These are phyloP conservation scores for Chionographis japonica DNA, from an alignment of 106 monocot genomes.

Conservation along the genomic window DNA sequence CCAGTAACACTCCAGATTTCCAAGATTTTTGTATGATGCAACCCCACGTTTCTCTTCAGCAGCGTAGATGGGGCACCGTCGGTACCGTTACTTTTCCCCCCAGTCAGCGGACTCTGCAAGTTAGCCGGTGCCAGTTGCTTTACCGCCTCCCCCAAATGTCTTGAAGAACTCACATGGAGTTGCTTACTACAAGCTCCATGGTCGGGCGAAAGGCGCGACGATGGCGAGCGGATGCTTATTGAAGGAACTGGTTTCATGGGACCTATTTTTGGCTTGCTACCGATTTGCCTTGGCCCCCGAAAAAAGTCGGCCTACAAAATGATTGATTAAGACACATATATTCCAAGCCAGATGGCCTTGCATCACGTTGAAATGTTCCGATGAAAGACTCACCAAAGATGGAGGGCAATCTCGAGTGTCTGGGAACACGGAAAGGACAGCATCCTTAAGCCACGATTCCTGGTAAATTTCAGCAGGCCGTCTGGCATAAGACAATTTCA, in stretches of 20 bases:
- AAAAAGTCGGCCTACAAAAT: constrained; percentile 64
- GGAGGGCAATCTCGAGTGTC: constrained; percentile 79
- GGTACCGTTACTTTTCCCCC: constrained; percentile 20
- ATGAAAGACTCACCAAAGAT: constrained; percentile 68
- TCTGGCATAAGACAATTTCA: constrained; percentile 79
- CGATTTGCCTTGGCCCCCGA: constrained; percentile 50
- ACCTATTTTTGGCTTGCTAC: constrained; percentile 35
- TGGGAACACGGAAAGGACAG: constrained; percentile 67
- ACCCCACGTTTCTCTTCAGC: constrained; percentile 48
- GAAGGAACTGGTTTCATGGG: constrained; percentile 17
- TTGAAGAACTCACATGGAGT: constrained; percentile 24
- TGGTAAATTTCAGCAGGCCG: constrained; percentile 78
- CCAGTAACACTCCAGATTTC: constrained; percentile 26
- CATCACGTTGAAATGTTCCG: not conserved
- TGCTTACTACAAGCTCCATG: constrained; percentile 20
- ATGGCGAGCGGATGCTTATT: constrained; percentile 13
- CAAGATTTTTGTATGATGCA: constrained; percentile 30
- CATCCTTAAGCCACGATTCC: constrained; percentile 92
- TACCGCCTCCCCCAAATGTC: constrained; percentile 66
- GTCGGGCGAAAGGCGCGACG: constrained; percentile 26
- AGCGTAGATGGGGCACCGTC: constrained; percentile 23
- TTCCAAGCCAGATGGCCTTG: not conserved
- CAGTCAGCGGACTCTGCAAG: constrained; percentile 28
- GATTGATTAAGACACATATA: not conserved
- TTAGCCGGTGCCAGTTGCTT: constrained; percentile 72